A percentile compares a stretch with the other conserved stretches of the same genome.
Evolutionary conservation across 352 stramenopile species (phyloP).

Genomic region (Pythium rhizo-oryzae): DNA sequence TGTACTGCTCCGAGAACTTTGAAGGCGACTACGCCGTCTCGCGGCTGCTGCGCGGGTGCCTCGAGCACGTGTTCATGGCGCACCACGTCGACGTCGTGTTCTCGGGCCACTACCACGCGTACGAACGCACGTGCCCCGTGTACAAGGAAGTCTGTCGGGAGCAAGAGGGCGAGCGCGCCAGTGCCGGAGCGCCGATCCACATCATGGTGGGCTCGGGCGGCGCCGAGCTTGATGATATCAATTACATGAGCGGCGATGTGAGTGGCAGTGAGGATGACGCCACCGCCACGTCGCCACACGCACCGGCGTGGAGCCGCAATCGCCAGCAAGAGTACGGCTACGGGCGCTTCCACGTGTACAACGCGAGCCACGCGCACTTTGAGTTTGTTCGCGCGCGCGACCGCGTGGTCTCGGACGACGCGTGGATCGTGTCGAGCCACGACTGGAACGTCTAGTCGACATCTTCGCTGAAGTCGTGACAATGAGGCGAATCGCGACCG

Average conservation of each 20-base stretch:
- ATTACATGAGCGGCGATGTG: conserved; percentile 16
- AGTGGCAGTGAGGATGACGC: no score
- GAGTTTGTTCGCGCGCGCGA: conserved; percentile 43
- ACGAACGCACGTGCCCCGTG: conserved; percentile 37
- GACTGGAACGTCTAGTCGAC: conserved; percentile 30
- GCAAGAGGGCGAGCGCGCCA: not conserved
- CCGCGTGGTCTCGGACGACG: conserved; percentile 31
- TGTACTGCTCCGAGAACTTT: conserved; percentile 35
- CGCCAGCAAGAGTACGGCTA: conserved; percentile 41
- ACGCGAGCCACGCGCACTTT: conserved; percentile 39
- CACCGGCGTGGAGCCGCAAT: conserved; percentile 35
- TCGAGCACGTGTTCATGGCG: conserved; percentile 30
- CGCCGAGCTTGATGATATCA: conserved; percentile 40
- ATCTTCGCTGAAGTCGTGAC: no score
- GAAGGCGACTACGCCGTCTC: conserved; percentile 22
- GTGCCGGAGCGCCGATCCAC: conserved; percentile 32
- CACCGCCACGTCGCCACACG: no score
- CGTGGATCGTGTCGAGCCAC: conserved; percentile 42
- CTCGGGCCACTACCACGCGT: no score
- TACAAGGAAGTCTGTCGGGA: conserved; percentile 29
- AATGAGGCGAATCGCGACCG: no score
- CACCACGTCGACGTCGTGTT: conserved; percentile 38
- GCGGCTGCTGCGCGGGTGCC: conserved; percentile 16
- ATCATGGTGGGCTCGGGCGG: conserved; percentile 52
- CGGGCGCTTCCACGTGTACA: conserved; percentile 44